Base-by-base conservation (phyloP, 78 protist genomes). In the Dictyostelium citrinum region DNA sequence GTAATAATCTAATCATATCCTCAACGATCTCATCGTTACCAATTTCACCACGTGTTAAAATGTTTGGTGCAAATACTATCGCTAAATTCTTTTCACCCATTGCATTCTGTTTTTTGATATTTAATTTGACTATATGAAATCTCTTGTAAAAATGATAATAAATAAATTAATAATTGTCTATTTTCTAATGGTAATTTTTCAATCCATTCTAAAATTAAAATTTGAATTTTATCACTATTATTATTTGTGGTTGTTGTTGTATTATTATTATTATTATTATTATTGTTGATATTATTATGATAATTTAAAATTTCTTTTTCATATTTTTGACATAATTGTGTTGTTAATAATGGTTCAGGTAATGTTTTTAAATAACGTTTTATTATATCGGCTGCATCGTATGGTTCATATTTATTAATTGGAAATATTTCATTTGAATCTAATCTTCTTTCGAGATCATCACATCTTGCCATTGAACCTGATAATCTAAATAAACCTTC, bases 11-110 rank as follows among this genome's bases (percentile, higher is more conserved):
- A 60, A 88, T 78, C 93, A 88, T 88, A 35, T 77, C 75, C n/a
- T 88, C 93, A 22, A 88, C 71, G 51, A 88, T 64, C 9, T 88
- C 93, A 49, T 88, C 93, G 35, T 88, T 88, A 10, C 93, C 93
- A 88, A 88, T 88, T 17, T 67, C 93, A 67, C 93, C 93, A 46
- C 51, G 80, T 16, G 93, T 88, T 29, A 88, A 27, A 3, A 88
- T 33, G 43, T 88, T 88, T 61, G 93, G 93, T 20, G 93, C 93
- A 45, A 88, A 88, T 1, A 88, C 93, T 20, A 88, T 43, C 24
- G 93, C 84, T 33, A 88, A 45, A 78, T 88, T 88, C 85, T 88
- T 88, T 78, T 70, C 70, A 46, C 79, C 17, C 93, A 88, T 88
- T 10, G 93, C 93, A 61, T 58, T 88, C 2, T 39, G n/a, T 12